A percentile compares a stretch with the other conserved stretches of the same genome.
phyloP scores from a whole-genome alignment of 208 protist genomes.

The Angomonas ambiguus region DNA sequence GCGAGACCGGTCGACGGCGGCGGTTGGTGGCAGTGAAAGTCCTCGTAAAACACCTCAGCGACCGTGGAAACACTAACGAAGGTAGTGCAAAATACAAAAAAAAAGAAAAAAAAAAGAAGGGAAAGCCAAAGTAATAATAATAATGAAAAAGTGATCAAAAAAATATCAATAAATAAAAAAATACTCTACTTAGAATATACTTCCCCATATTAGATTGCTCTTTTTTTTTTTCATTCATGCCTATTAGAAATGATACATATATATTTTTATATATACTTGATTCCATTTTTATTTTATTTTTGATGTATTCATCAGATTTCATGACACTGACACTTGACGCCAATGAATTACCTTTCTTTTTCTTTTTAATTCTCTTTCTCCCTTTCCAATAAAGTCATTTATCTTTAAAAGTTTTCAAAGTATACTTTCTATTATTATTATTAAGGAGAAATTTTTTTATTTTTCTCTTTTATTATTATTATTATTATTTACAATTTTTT shows the following conservation, averaged over 20 bases:
- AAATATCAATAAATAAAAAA: too few species aligned
- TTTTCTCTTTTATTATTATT: conserved; percentile 8
- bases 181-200: too few species aligned
- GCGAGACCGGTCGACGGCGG: background rate
- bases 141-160: background rate
- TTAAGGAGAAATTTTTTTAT: conserved; percentile 4
- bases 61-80: conserved; percentile 14
- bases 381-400: too few species aligned
- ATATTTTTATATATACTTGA: background rate
- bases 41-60: conserved; percentile 9
- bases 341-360: too few species aligned
- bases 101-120: too few species aligned
- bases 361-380: background rate
- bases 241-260: too few species aligned
- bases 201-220: background rate
- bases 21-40: background rate
- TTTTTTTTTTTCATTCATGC: conserved; percentile 12
- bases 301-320: conserved; percentile 1
- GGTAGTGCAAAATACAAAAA: too few species aligned
- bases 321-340: too few species aligned
- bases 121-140: too few species aligned
- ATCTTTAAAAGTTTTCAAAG: too few species aligned
- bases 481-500: background rate
- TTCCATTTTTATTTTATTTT: conserved; percentile 17
- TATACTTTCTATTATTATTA: conserved; percentile 4